A percentile compares a stretch with the other conserved stretches of the same genome.
phyloP scores from a whole-genome alignment of 1,139 yeast species.

The Scheffersomyces stambukii region DNA sequence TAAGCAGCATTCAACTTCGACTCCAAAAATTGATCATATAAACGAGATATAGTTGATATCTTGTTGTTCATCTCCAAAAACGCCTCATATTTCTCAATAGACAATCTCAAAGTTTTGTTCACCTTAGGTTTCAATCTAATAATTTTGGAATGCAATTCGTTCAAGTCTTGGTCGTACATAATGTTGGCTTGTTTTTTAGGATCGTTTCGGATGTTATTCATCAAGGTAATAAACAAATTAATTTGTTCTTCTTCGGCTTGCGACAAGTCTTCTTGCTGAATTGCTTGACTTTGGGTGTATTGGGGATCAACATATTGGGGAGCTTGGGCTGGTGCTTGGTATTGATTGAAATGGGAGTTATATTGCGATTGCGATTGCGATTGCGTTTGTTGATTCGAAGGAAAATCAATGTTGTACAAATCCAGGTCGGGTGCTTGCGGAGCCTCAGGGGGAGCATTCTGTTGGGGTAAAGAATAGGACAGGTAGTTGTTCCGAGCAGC shows the following conservation, averaged over 20 bases:
- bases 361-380: constrained; percentile 2
- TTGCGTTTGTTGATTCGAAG: constrained; percentile 6
- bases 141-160: constrained; percentile 62
- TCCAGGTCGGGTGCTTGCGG: constrained; percentile 21
- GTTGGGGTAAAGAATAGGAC: constrained; percentile 5
- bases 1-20: constrained; percentile 53
- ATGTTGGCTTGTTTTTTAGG: constrained; percentile 48
- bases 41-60: constrained; percentile 69
- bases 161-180: constrained; percentile 57
- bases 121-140: constrained; percentile 71
- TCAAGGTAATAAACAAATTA: constrained; percentile 62
- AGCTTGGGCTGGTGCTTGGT: constrained; percentile 8
- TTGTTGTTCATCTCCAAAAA: constrained; percentile 79
- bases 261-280: constrained; percentile 36
- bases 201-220: constrained; percentile 51
- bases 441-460: no score
- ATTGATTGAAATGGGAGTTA: constrained; percentile 7
- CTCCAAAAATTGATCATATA: constrained; percentile 78
- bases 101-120: constrained; percentile 57
- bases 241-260: constrained; percentile 66
- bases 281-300: constrained; percentile 10
- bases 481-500: constrained; percentile 11
- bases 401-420: constrained; percentile 21
- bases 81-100: constrained; percentile 64
- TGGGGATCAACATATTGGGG: constrained; percentile 7